phyloP scores from a whole-genome alignment of 192 early-diverging fungal genomes.

The Podila verticillata region DNA sequence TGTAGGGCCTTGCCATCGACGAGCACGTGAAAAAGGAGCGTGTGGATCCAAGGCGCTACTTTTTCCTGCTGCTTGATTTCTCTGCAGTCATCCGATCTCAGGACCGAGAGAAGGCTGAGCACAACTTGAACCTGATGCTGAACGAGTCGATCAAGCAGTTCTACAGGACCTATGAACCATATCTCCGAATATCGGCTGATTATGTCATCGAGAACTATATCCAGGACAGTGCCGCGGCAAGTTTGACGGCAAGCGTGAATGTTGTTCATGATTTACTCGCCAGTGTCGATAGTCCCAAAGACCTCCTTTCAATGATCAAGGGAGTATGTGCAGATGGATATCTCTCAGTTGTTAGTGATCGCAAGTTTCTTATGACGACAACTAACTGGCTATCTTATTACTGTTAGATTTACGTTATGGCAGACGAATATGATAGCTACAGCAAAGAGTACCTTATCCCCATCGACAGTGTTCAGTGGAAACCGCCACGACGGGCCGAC shows the following conservation, averaged over 20 bases:
- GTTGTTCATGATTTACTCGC: constrained; percentile 19
- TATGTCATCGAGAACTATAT: constrained; percentile 25
- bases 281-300: constrained; percentile 19
- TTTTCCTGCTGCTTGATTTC: constrained; percentile 38
- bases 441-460: constrained; percentile 44
- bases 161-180: constrained; percentile 42
- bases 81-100: constrained; percentile 16
- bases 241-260: constrained; percentile 20
- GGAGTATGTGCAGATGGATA: constrained; percentile 17
- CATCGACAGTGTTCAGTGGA: constrained; percentile 22
- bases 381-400: constrained; percentile 10
- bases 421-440: constrained; percentile 54
- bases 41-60: constrained; percentile 15
- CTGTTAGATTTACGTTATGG: constrained; percentile 50
- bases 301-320: constrained; percentile 52
- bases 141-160: constrained; percentile 39
- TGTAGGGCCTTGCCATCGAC: constrained; percentile 43
- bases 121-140: constrained; percentile 35
- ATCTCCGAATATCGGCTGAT: constrained; percentile 23
- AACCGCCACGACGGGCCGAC: constrained; percentile 8
- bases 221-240: constrained; percentile 11
- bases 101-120: constrained; percentile 7
- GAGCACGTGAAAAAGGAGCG: constrained; percentile 19
- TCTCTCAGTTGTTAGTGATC: constrained; percentile 9
- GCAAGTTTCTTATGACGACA: background rate